Base-by-base conservation (phyloP, 352 stramenopile species). In the Pythium aquatile region DNA sequence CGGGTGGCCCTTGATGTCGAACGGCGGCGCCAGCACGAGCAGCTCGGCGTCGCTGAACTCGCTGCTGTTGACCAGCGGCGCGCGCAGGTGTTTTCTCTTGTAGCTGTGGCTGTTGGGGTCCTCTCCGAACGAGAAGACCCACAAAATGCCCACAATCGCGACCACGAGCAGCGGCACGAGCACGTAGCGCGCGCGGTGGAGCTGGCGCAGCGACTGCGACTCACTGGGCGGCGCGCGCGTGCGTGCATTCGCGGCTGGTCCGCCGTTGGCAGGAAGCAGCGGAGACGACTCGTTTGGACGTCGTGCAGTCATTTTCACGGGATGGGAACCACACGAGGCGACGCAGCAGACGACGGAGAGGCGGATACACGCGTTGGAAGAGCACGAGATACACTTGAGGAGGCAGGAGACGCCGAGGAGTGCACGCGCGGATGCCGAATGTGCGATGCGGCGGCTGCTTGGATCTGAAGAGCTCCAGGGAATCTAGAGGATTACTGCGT, bases 21-120 rank as follows among this genome's bases (percentile, higher is more conserved):
- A 93, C 2, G 78, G 84, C 42, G 84, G 82, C 14, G 73, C 63
- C 63, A 92, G 77, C 11, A 65, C 75, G 47, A 93, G 62, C 54
- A 93, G 72, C 56, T 86, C 70, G 1, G 51, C 62, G 54, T 88
- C 74, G 16, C 65, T 76, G 56, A 74, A 63, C 29, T 5, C 57
- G 20, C 42, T 39, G 64, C 61, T 58, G 64, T 71, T 58, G 42
- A 69, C 46, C 30, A 59, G 32, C 10, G 57, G 49, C 32, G 24
- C 29, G 47, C 64, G 54, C 55, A 65, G 11, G 61, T 59, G 61
- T 4, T 57, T 42, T 28, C 52, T 42, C n/a, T 26, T 44, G 53
- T 67, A 67, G 33, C 51, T 57, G 54, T 67, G 61, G 28, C 51
- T 61, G 54, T 61, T 67, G n/a, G 61, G 61, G 46, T 67, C 61